Base-by-base conservation (phyloP, 2,329 filamentous ascomycete genomes). In the Cordyceps sp. region DNA sequence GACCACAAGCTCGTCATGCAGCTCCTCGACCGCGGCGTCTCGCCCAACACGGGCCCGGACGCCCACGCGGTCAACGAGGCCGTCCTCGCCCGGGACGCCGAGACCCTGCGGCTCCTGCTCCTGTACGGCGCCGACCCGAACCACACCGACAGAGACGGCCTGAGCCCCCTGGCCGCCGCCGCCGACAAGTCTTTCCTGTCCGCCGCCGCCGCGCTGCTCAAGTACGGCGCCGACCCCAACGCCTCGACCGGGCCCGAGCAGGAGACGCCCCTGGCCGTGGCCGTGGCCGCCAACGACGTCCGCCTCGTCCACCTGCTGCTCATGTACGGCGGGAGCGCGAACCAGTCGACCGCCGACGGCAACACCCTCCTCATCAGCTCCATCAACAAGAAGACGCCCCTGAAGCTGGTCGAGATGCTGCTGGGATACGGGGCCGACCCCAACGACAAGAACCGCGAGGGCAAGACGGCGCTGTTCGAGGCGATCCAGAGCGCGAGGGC, bases 201-300 rank as follows among this genome's bases (percentile, higher is more conserved):
- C 16, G 71, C 64, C 4, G 69, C 72, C 0, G 64, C 65, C 20
- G 53, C 67, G 31, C 60, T 80, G 5, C 59, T 76, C 40, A 75
- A 77, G 50, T 78, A 79, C 37, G 71, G 73, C 10, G 69, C 69
- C 13, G 69, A 70, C 44, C 62, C 64, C 9, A 72, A 72, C 43
- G 54, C 68, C 29, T 49, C 56, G 2, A 54, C 59, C 2, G 63
- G 68, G 1, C 48, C 59, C 0, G 61, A 66, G 9, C 49, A 58
- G 4, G 70, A 76, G 38, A 64, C 67, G 2, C 65, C 75, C 0
- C 54, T 78, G 21, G 57, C 61, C 14, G 41, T 62, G 31, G 60
- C 72, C 13, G 56, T 63, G 29, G 45, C 57, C 2, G 60, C 63
- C 29, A 64, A 66, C 43, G 69, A 69, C 41, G 53, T 66, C 18